These are phyloP conservation scores for Lepiota brunneoincarnata DNA, from an alignment of 768 basidiomycete genomes.

Conservation along the genomic window DNA sequence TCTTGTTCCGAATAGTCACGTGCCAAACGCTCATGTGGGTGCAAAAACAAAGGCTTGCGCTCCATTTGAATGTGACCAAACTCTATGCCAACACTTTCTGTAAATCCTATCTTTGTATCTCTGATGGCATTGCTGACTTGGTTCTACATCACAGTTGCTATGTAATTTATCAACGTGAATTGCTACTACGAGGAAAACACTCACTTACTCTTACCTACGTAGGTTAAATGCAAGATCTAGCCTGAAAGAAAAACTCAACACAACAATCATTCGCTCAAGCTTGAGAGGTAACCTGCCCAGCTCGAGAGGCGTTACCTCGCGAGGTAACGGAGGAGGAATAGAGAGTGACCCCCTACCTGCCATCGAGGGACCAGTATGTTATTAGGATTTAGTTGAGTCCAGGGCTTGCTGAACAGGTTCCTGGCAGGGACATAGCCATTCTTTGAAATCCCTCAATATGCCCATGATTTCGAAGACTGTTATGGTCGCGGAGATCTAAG, in stretches of 20 bases:
- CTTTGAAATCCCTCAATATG: too few species aligned
- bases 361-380: background rate
- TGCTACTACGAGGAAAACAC: background rate
- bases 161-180: constrained; percentile 18
- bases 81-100: constrained; percentile 50
- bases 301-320: background rate
- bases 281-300: background rate
- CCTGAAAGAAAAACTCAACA: constrained; percentile 8
- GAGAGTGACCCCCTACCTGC: background rate
- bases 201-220: background rate
- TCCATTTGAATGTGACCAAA: constrained; percentile 47
- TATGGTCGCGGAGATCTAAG: too few species aligned
- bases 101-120: constrained; percentile 23
- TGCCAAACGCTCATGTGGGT: background rate
- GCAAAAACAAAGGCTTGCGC: constrained; percentile 33
- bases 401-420: too few species aligned
- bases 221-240: constrained; percentile 15
- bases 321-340: background rate
- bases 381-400: background rate
- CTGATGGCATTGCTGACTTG: background rate
- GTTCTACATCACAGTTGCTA: constrained; percentile 24
- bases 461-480: too few species aligned
- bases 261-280: background rate
- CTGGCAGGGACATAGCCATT: too few species aligned
- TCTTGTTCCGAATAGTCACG: too few species aligned